Percentiles rank a stretch among this genome's conserved stretches.
Conservation (phyloP, 1,284 basidiomycete species). For the Cryptococcus floricola region DNA sequence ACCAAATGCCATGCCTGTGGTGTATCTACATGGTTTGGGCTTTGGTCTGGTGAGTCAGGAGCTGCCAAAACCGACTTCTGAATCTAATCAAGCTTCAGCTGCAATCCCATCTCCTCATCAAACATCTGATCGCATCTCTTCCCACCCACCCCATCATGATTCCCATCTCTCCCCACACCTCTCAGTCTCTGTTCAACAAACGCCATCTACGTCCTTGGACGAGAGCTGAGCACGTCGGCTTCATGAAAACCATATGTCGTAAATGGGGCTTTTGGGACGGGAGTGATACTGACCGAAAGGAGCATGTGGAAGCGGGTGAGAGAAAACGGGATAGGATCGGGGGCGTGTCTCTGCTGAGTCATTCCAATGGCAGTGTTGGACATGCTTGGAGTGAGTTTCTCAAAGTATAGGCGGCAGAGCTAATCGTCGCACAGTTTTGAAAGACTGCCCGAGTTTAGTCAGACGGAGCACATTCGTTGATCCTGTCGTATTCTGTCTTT, state of each 20-base stretch:
- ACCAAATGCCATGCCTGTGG: constrained; percentile 60
- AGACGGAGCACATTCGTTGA: constrained; percentile 80
- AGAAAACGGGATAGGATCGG: constrained; percentile 9
- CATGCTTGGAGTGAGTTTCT: constrained; percentile 43
- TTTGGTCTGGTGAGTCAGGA: constrained; percentile 57
- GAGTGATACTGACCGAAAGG: constrained; percentile 17
- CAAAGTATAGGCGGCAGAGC: background rate
- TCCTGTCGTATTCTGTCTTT: constrained; percentile 73
- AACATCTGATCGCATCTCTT: constrained; percentile 50
- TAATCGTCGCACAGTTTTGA: constrained; percentile 56
- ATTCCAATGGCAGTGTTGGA: constrained; percentile 62
- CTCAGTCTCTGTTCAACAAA: constrained; percentile 74
- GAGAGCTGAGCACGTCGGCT: constrained; percentile 58
- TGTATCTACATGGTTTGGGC: constrained; percentile 84
- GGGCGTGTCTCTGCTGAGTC: constrained; percentile 60
- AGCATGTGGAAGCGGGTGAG: constrained; percentile 4
- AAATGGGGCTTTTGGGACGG: constrained; percentile 59
- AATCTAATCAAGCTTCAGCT: constrained; percentile 47
- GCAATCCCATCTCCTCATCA: constrained; percentile 49
- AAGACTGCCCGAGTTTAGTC: constrained; percentile 65
- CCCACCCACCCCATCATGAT: constrained; percentile 71
- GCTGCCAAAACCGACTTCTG: background rate
- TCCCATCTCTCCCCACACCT: constrained; percentile 76
- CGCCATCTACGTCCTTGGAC: constrained; percentile 66
- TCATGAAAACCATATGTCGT: constrained; percentile 60